Conservation (phyloP, 352 stramenopile genomes). For the Aphanomyces invadans region DNA sequence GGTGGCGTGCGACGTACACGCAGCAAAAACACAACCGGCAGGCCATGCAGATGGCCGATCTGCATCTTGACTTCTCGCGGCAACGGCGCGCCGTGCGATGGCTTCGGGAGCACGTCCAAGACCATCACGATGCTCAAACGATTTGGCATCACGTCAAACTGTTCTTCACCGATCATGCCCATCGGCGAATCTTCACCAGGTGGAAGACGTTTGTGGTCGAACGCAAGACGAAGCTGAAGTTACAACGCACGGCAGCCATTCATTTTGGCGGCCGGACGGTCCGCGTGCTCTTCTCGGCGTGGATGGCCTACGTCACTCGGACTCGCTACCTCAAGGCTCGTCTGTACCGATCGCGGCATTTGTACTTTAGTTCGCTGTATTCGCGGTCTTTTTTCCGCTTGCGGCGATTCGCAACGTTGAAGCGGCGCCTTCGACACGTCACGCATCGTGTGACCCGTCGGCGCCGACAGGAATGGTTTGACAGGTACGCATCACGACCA, state of each 20-base stretch:
- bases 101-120: background rate
- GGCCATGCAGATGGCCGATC: background rate
- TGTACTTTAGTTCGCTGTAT: slow-evolving; percentile 16
- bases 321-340: background rate
- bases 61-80: background rate
- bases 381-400: slow-evolving; percentile 10
- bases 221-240: background rate
- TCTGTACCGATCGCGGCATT: background rate
- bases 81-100: background rate
- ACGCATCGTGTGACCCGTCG: background rate
- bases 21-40: background rate
- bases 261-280: background rate
- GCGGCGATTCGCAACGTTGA: background rate
- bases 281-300: background rate
- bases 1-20: background rate
- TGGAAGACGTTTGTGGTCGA: background rate
- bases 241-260: background rate
- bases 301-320: background rate
- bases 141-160: background rate
- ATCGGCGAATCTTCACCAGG: background rate
- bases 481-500: too few relatives aligned
- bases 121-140: background rate
- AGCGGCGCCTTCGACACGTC: slow-evolving; percentile 4
- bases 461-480: background rate
- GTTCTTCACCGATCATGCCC: background rate